phyloP scores from a whole-genome alignment of 805 yeast genomes.

The Teunomyces lycoperdinae region DNA sequence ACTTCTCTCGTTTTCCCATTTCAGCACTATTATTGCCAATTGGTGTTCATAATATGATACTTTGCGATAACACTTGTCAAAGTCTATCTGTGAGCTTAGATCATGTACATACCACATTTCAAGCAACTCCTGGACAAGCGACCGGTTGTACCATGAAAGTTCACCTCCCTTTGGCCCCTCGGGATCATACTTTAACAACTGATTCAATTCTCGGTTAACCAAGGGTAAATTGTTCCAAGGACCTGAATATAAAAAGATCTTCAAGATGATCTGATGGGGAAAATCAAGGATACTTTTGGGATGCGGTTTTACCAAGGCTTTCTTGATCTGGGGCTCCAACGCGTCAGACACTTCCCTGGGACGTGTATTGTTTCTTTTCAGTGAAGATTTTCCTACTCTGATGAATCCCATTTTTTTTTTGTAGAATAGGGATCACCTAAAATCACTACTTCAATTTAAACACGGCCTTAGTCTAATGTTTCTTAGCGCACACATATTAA shows the following conservation, averaged over 20 bases:
- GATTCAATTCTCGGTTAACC: constrained; percentile 13
- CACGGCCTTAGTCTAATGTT: too few relatives aligned
- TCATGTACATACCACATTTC: constrained; percentile 16
- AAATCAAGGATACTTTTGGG: constrained; percentile 14
- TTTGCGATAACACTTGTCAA: constrained; percentile 12
- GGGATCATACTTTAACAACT: constrained; percentile 22
- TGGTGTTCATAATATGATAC: constrained; percentile 10
- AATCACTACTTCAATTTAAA: too few relatives aligned
- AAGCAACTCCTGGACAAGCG: constrained; percentile 22
- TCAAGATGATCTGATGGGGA: constrained; percentile 43
- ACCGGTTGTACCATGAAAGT: constrained; percentile 17
- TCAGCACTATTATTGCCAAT: neutral
- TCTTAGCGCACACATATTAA: too few relatives aligned
- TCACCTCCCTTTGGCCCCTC: constrained; percentile 18
- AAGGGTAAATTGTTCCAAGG: constrained; percentile 33
- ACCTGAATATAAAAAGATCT: constrained; percentile 38
- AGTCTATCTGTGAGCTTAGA: constrained; percentile 16
- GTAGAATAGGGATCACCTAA: too few relatives aligned
- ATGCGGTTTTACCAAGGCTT: neutral
- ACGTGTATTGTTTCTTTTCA: constrained; percentile 12
- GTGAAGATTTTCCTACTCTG: constrained; percentile 19
- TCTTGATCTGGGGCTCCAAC: neutral
- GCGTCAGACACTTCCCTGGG: neutral
- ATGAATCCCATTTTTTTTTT: constrained; percentile 21
- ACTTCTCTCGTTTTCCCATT: neutral